Base-by-base conservation (phyloP, 352 stramenopile species). In the Elongisporangium prolatum region DNA sequence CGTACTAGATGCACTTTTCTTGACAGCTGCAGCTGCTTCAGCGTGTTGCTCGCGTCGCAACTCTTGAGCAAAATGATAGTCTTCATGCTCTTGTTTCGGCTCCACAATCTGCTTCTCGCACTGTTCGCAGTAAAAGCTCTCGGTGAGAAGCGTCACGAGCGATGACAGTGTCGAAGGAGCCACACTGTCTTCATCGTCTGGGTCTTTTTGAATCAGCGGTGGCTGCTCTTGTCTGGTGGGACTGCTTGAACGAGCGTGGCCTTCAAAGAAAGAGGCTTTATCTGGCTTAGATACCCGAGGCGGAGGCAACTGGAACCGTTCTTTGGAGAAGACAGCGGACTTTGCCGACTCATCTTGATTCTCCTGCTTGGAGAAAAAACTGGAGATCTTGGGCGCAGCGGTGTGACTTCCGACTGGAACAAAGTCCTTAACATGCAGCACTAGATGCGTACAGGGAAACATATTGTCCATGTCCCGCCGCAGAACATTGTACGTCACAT, bases 391-490 rank as follows among this genome's bases (percentile, higher is more conserved):
- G 10, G 70, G 57, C 17, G 71, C 63, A 44, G 34, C 34, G 17
- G 54, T 50, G 50, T 68, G 52, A 13, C 64, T 75, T 34, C 77
- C 72, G 25, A 89, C 66, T 1, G 75, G 50, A 24, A 86, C 67
- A 50, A 94, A 94, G 52, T 88, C 81, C 63, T 88, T 91, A 17
- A 79, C 77, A 37, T 82, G 61, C 61, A 94, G 78, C 14, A 68
- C 72, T 16, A 94, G 58, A 16, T 57, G 52, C n/a, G 69, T 61
- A 34, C 84, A 78, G 4, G 84, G 84, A 28, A 94, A 86, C 25
- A 91, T 64, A 21, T 59, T 67, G 37, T 75, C 63, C 44, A 87
- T 50, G 40, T 89, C 69, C 20, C 71, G 66, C 24, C 81, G 72
- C 51, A 92, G 65, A 9, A 79, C 66, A 20, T 71, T 67, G 65